Evolutionary conservation across 2,329 filamentous ascomycete species (phyloP), one percentile per base, ranked within the genome.

Genomic region (Neonectria magnoliae): DNA sequence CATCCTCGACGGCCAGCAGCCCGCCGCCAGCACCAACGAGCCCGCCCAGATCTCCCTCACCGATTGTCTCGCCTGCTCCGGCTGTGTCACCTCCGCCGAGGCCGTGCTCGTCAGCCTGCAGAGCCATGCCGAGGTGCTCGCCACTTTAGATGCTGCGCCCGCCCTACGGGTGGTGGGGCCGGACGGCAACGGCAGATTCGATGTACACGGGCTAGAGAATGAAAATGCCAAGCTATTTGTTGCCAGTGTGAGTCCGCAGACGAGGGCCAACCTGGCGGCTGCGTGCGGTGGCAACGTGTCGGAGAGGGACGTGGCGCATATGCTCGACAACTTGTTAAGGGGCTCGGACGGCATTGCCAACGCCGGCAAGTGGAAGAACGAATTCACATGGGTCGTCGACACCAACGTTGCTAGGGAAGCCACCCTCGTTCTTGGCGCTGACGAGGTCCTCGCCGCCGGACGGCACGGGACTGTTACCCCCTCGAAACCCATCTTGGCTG

Each of bases 61-160:
- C 7, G 96, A 99, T 80, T 99, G 96, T 76, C 90, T 99, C 55
- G 96, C 96, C 57, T 99, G 96, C 80, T 98, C 96, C 10, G 96
- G 96, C 57, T 99, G 96, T 79, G 96, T 99, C 56, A 99, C 96
- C 20, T 97, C 94, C 6, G 96, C 96, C 51, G 96, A 99, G 81
- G 96, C 96, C 16, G 93, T 99, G n/a, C 88, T 99, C 45, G 94
- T 99, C 56, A 96, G 93, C 63, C 82, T 99, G 59, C 96, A 99
- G 80, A 97, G 93, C 71, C 96, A 99, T 79, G 88, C 90, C 41
- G 96, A 99, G 80, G 94, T 99, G 8, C 84, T 99, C 53, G 88
- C 87, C 64, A 91, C 92, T 5, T 87, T 99, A 33, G 93, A 98
- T 76, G 84, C 88, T 5, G 87, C 84, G 14, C 87, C 88, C 2